Base-by-base conservation (phyloP, 2,329 filamentous ascomycete species). In the Dryadomyces sulphureus region DNA sequence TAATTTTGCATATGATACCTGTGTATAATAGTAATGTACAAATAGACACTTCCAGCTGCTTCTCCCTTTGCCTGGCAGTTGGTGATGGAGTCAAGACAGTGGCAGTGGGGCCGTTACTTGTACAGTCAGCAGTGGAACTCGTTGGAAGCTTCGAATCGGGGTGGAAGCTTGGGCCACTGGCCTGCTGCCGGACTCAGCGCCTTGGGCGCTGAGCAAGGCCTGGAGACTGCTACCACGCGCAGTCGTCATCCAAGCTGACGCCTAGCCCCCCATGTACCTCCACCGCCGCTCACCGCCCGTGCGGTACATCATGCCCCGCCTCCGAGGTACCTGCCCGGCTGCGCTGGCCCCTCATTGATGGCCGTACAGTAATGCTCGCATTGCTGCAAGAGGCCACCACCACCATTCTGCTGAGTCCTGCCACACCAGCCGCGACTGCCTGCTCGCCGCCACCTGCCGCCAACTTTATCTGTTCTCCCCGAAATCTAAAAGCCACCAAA, bases 191-290 rank as follows among this genome's bases (percentile, higher is more conserved):
- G n/a, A n/a, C n/a, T n/a, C n/a, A n/a, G n/a, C n/a, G n/a, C n/a
- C n/a, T n/a, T n/a, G n/a, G n/a, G n/a, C n/a, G n/a, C n/a, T n/a
- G n/a, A n/a, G n/a, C n/a, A n/a, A n/a, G n/a, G n/a, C n/a, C n/a
- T n/a, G n/a, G n/a, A n/a, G n/a, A n/a, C n/a, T n/a, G n/a, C n/a
- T n/a, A 12, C 14, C 16, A 35, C 7, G 8, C 11, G 38, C 42
- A 53, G 51, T 59, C 58, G 58, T 60, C 57, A 60, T 59, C 55
- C 54, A 45, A 53, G 50, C 56, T 51, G 57, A 55, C 55, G 57
- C 57, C 58, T 59, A 50, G 25, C 48, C 40, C 8, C 7, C 14
- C 11, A 46, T 36, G 50, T 52, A 52, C 45, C 39, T 16, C 8
- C 38, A 25, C 41, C 17, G 30, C 30, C 17, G 21, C n/a, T 8